Conservation (phyloP, 2,329 filamentous ascomycete genomes). For the Blastomyces emzantsi region DNA sequence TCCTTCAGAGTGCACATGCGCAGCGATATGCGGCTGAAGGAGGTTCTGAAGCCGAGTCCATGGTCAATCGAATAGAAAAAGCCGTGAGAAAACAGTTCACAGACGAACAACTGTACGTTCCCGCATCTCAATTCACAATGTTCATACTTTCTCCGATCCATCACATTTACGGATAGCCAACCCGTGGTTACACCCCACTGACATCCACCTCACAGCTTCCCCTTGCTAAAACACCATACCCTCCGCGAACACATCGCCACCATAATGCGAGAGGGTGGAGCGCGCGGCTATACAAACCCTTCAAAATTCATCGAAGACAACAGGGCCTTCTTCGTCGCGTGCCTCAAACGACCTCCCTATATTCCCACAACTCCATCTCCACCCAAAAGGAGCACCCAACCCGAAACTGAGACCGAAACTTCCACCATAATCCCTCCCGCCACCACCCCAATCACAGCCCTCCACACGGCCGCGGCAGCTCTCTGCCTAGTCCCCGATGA, state of each 20-base stretch:
- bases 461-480: conserved; percentile 39
- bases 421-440: conserved; percentile 13
- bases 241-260: conserved; percentile 45
- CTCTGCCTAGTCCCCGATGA: conserved; percentile 34
- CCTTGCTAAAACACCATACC: conserved; percentile 26
- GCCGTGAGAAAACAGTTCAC: conserved; percentile 21
- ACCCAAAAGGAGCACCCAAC: background rate
- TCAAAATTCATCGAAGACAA: conserved; percentile 15
- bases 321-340: conserved; percentile 37
- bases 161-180: background rate
- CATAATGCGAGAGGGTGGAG: conserved; percentile 31
- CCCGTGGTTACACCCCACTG: background rate
- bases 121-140: background rate
- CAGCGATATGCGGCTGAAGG: conserved; percentile 39
- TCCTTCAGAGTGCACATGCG: conserved; percentile 66
- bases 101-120: conserved; percentile 25
- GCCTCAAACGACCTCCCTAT: conserved; percentile 23
- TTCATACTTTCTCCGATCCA: background rate
- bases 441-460: conserved; percentile 27
- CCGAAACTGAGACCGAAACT: conserved; percentile 11
- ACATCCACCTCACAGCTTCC: conserved; percentile 19
- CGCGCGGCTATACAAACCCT: conserved; percentile 16
- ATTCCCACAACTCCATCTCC: conserved; percentile 13
- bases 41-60: conserved; percentile 35
- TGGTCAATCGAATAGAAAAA: conserved; percentile 31